Evolutionary conservation across 345 rosid species (phyloP), one percentile per base, ranked within the genome.

Genomic region (Eucalyptus camaldulensis): DNA sequence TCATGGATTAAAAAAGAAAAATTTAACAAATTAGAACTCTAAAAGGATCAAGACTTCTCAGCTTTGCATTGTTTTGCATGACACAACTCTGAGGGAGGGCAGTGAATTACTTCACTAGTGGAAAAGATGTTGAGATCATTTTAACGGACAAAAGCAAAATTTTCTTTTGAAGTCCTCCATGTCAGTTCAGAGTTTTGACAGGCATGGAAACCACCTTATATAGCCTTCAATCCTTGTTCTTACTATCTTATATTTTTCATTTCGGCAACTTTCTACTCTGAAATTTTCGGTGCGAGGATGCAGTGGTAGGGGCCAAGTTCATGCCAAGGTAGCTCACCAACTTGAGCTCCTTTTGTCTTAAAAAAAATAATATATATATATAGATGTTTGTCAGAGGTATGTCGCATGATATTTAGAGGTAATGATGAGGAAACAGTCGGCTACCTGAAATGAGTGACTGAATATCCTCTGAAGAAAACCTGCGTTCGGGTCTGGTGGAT

Each of bases 381-480:
- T 56, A 56, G 29, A 56, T 56, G 27, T 37, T 69, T 76, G 8
- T 19, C 83, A 37, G 24, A 27, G 76, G 51, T 22, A 47, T 9
- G 43, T 25, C 17, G 83, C 45, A 67, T 29, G 27, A 69, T 10
- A 17, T 9, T 67, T 87, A 49, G 29, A 25, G 40, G 81, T 67
- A 44, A 69, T 29, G 43, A n/a, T 51, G 69, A 72, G 25, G 33
- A 45, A 53, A 89, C 29, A 53, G 43, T 50, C 13, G 16, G 40
- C 3, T 88, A 95, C 99, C 95, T 94, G 94, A 96, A 96, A 94
- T 97, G 99, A 56, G 98, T 94, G 56, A 93, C 98, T 14, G 99
- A 97, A 69, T 95, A 97, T 58, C 98, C 98, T 91, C 96, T 91
- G 91, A 96, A 97, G 87, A 97, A 88, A 67, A 96, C 94, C 89